A percentile compares a stretch with the other conserved stretches of the same genome.
Conservation (phyloP, 441 rosid genomes). For the Macaranga tanarius region DNA sequence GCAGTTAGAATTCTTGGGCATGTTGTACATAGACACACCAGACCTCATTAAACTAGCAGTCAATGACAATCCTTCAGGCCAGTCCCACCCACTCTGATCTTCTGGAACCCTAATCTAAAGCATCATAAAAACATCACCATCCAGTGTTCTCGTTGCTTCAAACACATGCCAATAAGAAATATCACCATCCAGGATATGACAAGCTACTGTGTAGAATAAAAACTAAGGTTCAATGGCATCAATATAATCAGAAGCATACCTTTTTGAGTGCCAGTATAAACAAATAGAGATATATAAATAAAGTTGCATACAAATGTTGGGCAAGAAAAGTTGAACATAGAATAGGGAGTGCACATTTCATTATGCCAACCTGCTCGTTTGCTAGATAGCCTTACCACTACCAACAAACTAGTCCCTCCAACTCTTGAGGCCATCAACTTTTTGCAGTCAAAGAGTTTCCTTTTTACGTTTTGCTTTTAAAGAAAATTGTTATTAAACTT, state of each 20-base stretch:
- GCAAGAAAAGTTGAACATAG: not conserved
- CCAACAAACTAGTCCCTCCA: not conserved
- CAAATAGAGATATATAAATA: not conserved
- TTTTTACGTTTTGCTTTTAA: not conserved
- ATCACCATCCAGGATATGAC: constrained; percentile 34
- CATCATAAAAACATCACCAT: constrained; percentile 74
- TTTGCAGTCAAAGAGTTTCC: not conserved
- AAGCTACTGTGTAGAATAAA: constrained; percentile 19
- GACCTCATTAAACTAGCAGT: constrained; percentile 45
- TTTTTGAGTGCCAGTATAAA: not conserved
- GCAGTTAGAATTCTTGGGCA: constrained; percentile 30
- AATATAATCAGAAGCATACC: constrained; percentile 18
- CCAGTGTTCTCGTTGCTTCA: constrained; percentile 69
- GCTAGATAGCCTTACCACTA: not conserved
- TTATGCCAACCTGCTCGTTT: constrained; percentile 1
- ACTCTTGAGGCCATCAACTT: not conserved
- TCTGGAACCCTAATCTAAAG: constrained; percentile 68
- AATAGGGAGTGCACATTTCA: not conserved
- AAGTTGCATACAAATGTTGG: not conserved
- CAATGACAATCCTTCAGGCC: constrained; percentile 58
- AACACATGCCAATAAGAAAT: constrained; percentile 57
- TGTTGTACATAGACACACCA: constrained; percentile 31
- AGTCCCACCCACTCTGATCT: constrained; percentile 64
- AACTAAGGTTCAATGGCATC: constrained; percentile 19
- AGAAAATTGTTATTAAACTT: not conserved